phyloP scores from a whole-genome alignment of 1,139 yeast genomes.

The Eremothecium coryli region DNA sequence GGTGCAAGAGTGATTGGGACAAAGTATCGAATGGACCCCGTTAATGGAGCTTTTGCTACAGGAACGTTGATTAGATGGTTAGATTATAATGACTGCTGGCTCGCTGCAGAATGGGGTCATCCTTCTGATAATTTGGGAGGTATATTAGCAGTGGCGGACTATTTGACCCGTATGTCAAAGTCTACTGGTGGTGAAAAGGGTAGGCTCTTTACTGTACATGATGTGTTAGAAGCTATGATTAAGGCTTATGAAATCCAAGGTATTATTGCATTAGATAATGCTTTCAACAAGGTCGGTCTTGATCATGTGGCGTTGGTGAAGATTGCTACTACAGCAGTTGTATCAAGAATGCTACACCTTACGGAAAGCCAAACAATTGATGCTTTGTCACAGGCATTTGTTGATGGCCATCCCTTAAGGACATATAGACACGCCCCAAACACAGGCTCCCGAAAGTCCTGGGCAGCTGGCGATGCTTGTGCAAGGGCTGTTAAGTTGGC shows the following conservation, averaged over 20 bases:
- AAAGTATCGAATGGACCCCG: constrained; percentile 41
- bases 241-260: constrained; percentile 59
- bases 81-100: constrained; percentile 54
- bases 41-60: constrained; percentile 48
- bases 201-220: constrained; percentile 38
- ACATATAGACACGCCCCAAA: constrained; percentile 57
- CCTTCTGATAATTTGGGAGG: constrained; percentile 55
- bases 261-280: constrained; percentile 46
- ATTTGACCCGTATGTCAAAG: constrained; percentile 41
- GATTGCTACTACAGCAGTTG: constrained; percentile 55
- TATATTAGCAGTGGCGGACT: constrained; percentile 49
- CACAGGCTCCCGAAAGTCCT: constrained; percentile 52
- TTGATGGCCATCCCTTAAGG: constrained; percentile 49
- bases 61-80: constrained; percentile 52
- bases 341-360: constrained; percentile 44
- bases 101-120: constrained; percentile 61
- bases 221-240: constrained; percentile 46
- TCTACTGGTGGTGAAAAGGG: constrained; percentile 35
- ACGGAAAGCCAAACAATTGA: constrained; percentile 43
- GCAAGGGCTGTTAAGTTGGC: constrained; percentile 52
- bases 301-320: constrained; percentile 52
- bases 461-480: constrained; percentile 61
- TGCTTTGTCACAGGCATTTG: constrained; percentile 51
- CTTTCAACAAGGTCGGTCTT: constrained; percentile 50
- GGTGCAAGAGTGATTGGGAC: constrained; percentile 50